phyloP scores from a whole-genome alignment of 1,139 yeast species.

The Saccharomyces hybrid region DNA sequence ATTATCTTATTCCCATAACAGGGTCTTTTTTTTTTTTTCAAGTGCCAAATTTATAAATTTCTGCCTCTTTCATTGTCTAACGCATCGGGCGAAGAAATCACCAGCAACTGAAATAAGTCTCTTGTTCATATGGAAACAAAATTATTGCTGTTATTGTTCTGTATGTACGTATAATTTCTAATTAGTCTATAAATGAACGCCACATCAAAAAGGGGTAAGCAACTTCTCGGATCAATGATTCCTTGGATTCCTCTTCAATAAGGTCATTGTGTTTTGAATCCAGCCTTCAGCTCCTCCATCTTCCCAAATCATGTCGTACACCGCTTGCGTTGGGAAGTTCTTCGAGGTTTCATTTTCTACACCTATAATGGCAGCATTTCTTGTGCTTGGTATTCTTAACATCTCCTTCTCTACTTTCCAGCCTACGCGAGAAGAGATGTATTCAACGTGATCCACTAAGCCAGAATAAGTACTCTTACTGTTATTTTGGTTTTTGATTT shows the following conservation, averaged over 20 bases:
- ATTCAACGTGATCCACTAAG: conserved; percentile 76
- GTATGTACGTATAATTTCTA: neutral
- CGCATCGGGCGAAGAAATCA: conserved; percentile 1
- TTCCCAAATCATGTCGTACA: conserved; percentile 51
- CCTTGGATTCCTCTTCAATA: conserved; percentile 40
- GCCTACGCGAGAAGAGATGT: conserved; percentile 58
- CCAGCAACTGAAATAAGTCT: neutral
- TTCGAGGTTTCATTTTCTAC: conserved; percentile 30
- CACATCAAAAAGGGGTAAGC: neutral
- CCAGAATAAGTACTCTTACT: conserved; percentile 69
- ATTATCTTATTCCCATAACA: neutral
- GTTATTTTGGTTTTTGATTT: conserved; percentile 13
- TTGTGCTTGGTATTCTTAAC: conserved; percentile 87
- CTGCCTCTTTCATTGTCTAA: neutral
- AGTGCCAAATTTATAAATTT: neutral
- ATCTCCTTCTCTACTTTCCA: conserved; percentile 83
- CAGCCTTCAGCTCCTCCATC: conserved; percentile 92
- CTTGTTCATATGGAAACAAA: too few species aligned
- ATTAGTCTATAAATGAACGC: neutral
- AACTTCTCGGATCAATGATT: conserved; percentile 17
- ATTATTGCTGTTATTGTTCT: neutral
- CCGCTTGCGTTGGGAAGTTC: conserved; percentile 31
- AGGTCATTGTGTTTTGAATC: conserved; percentile 68
- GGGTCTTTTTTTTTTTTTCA: neutral
- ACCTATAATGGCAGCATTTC: conserved; percentile 87